Base-by-base conservation (phyloP, 148 eudicot species). In the Linanthus parryae region DNA sequence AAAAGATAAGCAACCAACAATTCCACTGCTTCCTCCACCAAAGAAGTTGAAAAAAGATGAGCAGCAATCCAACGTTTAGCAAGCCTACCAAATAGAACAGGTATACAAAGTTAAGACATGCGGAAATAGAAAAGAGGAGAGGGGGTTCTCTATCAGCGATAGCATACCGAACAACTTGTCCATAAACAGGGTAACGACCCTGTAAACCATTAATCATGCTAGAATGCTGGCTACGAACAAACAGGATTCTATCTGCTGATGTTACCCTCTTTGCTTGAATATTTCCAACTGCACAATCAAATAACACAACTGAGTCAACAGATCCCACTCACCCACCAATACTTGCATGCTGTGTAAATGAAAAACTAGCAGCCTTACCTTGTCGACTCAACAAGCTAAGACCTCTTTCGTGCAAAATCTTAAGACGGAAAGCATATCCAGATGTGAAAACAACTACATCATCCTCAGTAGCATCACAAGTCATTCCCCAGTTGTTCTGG, bases 51-150 rank as follows among this genome's bases (percentile, higher is more conserved):
- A 60, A 91, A 74, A 24, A 91, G 80, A 74, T 86, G 98, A 8
- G 98, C 85, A 62, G 94, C 74, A 65, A 85, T 76, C 98, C 98
- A 91, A 29, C 98, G 84, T 69, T 91, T 91, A 20, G 87, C 98
- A 58, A 91, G 82, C 82, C 98, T 91, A 55, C 67, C 66, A 75
- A 64, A 63, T 5, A 67, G 46, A 40, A 19, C 46, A 19, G 52
- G 36, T 41, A 18, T 19, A 16, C 42, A 50, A 45, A 62, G 53
- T 52, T 20, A 59, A 26, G 59, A 50, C 15, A 15, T 16, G 1
- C n/a, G 19, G 15, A 4, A 7, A 38, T 8, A 16, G 13, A 44
- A 20, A 56, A 30, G 40, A 8, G 13, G 37, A 48, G 33, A n/a
- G 0, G 12, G 40, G 21, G 1, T 2, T 31, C 2, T 13, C 30